Evolutionary conservation across 306 rosid genomes (phyloP).

Genomic region (Purshia tridentata): DNA sequence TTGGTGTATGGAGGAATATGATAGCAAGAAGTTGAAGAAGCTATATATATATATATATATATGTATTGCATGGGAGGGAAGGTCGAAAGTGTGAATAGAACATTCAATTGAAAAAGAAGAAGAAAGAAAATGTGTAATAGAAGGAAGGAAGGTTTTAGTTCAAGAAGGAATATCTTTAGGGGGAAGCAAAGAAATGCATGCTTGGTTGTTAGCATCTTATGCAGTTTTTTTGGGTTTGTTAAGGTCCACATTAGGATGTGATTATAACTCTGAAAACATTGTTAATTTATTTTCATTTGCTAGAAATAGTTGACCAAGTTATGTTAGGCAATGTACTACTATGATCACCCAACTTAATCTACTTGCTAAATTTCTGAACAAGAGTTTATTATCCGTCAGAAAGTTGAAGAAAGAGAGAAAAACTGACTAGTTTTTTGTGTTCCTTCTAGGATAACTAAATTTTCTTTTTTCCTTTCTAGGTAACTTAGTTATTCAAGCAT

Average conservation of each 20-base stretch:
- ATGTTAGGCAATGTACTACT: neutral
- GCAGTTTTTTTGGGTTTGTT: conserved; percentile 12
- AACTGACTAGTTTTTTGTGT: conserved; percentile 11
- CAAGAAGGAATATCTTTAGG: conserved; percentile 63
- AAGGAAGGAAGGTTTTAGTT: conserved; percentile 31
- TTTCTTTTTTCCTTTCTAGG: neutral
- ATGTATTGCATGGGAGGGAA: conserved; percentile 35
- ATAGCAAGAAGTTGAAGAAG: conserved; percentile 21
- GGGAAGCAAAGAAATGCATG: conserved; percentile 55
- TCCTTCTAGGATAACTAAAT: too few relatives aligned
- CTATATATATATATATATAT: conserved; percentile 37
- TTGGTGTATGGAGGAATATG: conserved; percentile 5
- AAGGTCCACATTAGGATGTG: conserved; percentile 22
- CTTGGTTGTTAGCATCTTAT: conserved; percentile 35
- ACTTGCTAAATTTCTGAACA: conserved; percentile 10
- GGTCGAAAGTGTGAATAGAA: conserved; percentile 20
- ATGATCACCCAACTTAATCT: neutral
- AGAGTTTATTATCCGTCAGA: conserved; percentile 29
- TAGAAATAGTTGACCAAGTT: conserved; percentile 1
- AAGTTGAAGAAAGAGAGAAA: conserved; percentile 33
- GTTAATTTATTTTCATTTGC: neutral
- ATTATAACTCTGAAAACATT: conserved; percentile 14
- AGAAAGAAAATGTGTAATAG: conserved; percentile 25
- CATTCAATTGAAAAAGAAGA: neutral
- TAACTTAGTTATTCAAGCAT: conserved; percentile 49